Evolutionary conservation across 108 stramenopile species (phyloP).

Genomic region (Cyclotella kingstonii): DNA sequence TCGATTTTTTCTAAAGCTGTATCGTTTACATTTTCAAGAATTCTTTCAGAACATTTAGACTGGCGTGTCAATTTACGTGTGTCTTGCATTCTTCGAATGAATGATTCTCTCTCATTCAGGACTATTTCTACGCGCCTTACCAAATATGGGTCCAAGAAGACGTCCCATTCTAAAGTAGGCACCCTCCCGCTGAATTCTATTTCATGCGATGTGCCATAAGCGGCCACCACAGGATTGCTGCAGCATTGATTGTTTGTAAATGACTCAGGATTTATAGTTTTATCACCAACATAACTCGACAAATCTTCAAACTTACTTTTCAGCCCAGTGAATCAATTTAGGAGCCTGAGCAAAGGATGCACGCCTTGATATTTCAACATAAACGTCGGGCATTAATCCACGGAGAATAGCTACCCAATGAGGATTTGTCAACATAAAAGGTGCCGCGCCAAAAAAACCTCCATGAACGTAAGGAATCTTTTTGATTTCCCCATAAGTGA

Average conservation of each 20-base stretch:
- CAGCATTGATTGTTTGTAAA: neutral
- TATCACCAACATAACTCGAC: neutral
- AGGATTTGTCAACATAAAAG: constrained; percentile 79
- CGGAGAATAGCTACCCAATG: constrained; percentile 76
- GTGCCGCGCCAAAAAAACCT: constrained; percentile 88
- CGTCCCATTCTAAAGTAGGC: constrained; percentile 75
- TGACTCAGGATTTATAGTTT: neutral
- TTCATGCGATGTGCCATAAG: constrained; percentile 73
- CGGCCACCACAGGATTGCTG: constrained; percentile 85
- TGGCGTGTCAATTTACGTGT: constrained; percentile 18
- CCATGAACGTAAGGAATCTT: constrained; percentile 82
- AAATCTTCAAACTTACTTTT: constrained; percentile 45
- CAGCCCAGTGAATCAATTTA: constrained; percentile 85
- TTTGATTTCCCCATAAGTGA: constrained; percentile 58
- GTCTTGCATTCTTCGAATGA: constrained; percentile 41
- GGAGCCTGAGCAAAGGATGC: constrained; percentile 60
- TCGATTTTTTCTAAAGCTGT: no score
- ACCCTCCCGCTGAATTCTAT: constrained; percentile 56
- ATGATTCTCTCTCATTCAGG: constrained; percentile 58
- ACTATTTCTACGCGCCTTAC: constrained; percentile 69
- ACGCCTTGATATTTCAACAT: constrained; percentile 77
- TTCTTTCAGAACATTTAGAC: neutral
- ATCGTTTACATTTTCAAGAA: neutral
- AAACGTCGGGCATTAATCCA: constrained; percentile 82
- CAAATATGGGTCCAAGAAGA: constrained; percentile 76